Evolutionary conservation across 1,139 yeast genomes (phyloP).

Genomic region (Barnettozyma hawaiiensis): DNA sequence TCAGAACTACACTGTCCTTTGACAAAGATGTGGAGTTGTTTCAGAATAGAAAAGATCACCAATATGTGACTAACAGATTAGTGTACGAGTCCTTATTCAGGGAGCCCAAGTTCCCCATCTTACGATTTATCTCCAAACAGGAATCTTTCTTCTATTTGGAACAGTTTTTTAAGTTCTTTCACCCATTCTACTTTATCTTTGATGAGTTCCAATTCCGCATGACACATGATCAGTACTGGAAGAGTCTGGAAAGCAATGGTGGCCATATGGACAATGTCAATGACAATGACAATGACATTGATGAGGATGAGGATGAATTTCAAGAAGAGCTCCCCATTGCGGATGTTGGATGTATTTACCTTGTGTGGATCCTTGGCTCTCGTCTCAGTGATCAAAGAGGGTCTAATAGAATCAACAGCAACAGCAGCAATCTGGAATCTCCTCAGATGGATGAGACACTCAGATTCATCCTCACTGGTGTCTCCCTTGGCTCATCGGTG

Average conservation of each 20-base stretch:
- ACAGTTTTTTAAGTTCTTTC: constrained; percentile 36
- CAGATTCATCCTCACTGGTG: constrained; percentile 37
- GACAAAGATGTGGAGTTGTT: constrained; percentile 23
- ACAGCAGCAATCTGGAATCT: constrained; percentile 13
- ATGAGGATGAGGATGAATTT: constrained; percentile 4
- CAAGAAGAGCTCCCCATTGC: constrained; percentile 11
- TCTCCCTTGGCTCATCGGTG: constrained; percentile 37
- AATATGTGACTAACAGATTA: constrained; percentile 13
- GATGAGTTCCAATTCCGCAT: constrained; percentile 29
- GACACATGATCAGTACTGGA: constrained; percentile 34
- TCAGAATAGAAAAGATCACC: constrained; percentile 13
- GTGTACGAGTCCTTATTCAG: constrained; percentile 12
- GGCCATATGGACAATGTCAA: no score
- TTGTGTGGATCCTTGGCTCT: constrained; percentile 39
- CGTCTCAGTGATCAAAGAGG: constrained; percentile 13
- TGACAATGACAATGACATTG: no score
- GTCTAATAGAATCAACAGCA: no score
- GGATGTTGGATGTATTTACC: constrained; percentile 37
- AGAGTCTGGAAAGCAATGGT: constrained; percentile 8
- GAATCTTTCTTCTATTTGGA: constrained; percentile 34
- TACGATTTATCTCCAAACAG: constrained; percentile 27
- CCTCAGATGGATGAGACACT: constrained; percentile 34
- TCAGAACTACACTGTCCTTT: constrained; percentile 24
- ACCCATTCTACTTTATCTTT: constrained; percentile 38
- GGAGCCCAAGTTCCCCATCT: constrained; percentile 30